Conservation (phyloP, 73 alveolate genomes). For the Uronychia binucleata region DNA sequence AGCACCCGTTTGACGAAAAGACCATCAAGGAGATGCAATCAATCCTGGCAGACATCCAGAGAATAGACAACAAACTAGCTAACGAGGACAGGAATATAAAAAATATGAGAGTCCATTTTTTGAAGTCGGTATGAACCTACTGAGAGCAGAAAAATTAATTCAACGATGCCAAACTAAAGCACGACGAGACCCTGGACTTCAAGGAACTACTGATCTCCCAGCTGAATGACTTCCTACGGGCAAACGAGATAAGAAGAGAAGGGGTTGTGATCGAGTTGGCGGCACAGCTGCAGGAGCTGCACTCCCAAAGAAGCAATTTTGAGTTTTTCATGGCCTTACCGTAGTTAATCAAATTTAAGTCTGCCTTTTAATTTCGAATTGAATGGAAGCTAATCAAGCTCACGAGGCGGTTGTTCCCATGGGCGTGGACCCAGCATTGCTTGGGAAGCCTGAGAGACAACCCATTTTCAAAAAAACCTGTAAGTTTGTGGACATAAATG, state of each 20-base stretch:
- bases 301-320: neutral
- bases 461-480: neutral
- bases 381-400: neutral
- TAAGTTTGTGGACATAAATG: neutral
- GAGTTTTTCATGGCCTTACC: neutral
- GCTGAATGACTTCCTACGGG: neutral
- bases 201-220: neutral
- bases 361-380: neutral
- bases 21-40: neutral
- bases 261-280: neutral
- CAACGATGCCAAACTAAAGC: neutral
- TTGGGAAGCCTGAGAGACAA: neutral
- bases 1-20: neutral
- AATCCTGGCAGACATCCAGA: neutral
- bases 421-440: neutral
- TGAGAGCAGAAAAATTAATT: neutral
- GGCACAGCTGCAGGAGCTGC: neutral
- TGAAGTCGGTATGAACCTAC: neutral
- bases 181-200: neutral
- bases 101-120: neutral
- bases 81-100: neutral
- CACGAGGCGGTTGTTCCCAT: neutral
- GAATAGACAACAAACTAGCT: neutral
- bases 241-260: neutral
- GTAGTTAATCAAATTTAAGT: neutral